Percentiles rank a stretch among this genome's conserved stretches.
Conservation (phyloP, 495 filamentous ascomycete species). For the Lichina pygmaea region DNA sequence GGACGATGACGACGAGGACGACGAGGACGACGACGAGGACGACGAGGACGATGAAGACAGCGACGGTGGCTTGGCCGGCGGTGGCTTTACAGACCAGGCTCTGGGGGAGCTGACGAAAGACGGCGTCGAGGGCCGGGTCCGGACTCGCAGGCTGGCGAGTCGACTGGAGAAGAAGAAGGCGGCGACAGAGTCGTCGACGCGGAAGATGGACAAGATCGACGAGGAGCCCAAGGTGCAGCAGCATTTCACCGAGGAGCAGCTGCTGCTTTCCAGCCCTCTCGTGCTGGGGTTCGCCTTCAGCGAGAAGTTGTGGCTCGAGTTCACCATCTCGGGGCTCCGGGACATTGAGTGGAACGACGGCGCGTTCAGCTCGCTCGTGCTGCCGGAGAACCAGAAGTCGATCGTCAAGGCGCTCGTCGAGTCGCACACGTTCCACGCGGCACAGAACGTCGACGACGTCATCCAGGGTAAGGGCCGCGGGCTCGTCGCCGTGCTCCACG, state of each 20-base stretch:
- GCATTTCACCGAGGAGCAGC: slow-evolving; percentile 61
- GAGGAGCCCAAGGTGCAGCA: slow-evolving; percentile 15
- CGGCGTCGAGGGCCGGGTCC: no score
- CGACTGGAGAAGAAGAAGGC: slow-evolving; percentile 28
- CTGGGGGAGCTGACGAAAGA: neutral
- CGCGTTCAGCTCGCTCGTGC: slow-evolving; percentile 56
- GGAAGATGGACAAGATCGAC: slow-evolving; percentile 26
- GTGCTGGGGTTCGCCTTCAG: slow-evolving; percentile 81
- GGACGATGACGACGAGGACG: slow-evolving; percentile 29
- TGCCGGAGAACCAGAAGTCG: slow-evolving; percentile 47
- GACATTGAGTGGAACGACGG: slow-evolving; percentile 62
- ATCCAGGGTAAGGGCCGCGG: slow-evolving; percentile 29
- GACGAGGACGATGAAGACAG: slow-evolving; percentile 3
- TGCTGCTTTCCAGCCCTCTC: slow-evolving; percentile 70
- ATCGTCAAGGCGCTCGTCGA: slow-evolving; percentile 62
- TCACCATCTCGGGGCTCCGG: slow-evolving; percentile 56
- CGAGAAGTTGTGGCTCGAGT: slow-evolving; percentile 82
- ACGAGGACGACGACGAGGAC: slow-evolving; percentile 18
- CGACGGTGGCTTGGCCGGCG: neutral
- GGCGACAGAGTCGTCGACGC: slow-evolving; percentile 18
- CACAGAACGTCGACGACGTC: slow-evolving; percentile 39
- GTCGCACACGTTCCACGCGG: slow-evolving; percentile 55
- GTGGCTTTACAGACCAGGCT: neutral
- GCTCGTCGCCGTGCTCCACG: slow-evolving; percentile 32
- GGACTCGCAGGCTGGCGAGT: no score